phyloP scores from a whole-genome alignment of 2,329 filamentous ascomycete species.

The Colletotrichum shisoi region DNA sequence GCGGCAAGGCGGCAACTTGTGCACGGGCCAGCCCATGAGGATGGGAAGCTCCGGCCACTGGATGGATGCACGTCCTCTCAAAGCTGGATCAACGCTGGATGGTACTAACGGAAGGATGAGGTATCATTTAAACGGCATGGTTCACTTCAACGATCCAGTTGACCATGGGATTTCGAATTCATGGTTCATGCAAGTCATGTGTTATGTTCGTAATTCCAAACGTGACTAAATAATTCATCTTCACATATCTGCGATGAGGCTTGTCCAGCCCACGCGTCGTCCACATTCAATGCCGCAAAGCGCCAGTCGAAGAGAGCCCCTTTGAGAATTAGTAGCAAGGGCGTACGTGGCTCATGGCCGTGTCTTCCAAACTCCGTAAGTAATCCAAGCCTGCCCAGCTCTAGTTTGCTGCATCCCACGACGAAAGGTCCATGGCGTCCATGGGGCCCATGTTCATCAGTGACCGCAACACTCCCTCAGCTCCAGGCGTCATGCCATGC shows the following conservation, averaged over 20 bases:
- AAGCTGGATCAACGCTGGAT: background rate
- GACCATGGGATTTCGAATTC: too few species aligned
- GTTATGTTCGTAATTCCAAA: background rate
- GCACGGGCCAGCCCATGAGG: constrained; percentile 19
- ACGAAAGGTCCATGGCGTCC: constrained; percentile 65
- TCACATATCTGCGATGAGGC: background rate
- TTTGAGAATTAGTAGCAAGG: background rate
- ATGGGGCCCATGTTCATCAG: constrained; percentile 67
- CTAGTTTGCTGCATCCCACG: constrained; percentile 54
- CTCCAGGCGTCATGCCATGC: constrained; percentile 62
- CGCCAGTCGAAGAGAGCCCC: background rate
- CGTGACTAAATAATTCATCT: too few species aligned
- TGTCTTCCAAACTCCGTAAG: constrained; percentile 8
- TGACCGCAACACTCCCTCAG: constrained; percentile 64
- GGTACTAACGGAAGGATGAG: background rate
- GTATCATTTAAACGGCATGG: background rate
- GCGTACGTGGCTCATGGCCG: background rate
- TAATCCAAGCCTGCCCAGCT: background rate
- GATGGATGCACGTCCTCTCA: background rate
- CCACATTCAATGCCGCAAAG: background rate
- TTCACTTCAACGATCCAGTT: background rate
- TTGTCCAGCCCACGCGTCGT: background rate
- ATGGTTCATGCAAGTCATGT: background rate
- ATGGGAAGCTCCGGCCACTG: background rate
- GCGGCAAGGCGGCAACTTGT: constrained; percentile 28